These are phyloP conservation scores for Sporisorium exsertum DNA, from an alignment of 1,284 basidiomycete genomes.

Conservation along the genomic window DNA sequence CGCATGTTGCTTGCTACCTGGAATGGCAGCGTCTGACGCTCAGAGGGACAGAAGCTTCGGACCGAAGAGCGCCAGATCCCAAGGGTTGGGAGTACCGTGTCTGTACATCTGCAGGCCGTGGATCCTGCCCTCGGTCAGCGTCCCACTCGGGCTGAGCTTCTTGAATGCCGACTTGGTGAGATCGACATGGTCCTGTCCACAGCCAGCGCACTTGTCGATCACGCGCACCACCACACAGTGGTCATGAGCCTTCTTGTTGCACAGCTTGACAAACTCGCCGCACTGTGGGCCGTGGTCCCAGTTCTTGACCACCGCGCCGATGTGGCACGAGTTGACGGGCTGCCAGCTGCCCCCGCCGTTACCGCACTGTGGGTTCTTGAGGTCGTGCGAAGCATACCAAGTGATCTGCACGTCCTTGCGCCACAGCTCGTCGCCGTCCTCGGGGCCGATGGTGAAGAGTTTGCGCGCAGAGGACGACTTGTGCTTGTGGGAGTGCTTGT, in stretches of 20 bases:
- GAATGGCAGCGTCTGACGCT: background rate
- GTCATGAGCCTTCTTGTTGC: conserved; percentile 54
- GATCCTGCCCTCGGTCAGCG: conserved; percentile 58
- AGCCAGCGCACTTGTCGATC: conserved; percentile 66
- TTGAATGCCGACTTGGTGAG: conserved; percentile 65
- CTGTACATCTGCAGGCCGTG: conserved; percentile 58
- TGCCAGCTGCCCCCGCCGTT: conserved; percentile 58
- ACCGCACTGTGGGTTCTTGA: conserved; percentile 63
- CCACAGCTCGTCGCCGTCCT: conserved; percentile 34
- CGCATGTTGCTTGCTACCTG: background rate
- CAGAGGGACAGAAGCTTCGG: conserved; percentile 48
- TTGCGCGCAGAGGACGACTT: conserved; percentile 14
- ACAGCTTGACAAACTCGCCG: conserved; percentile 65
- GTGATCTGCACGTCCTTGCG: conserved; percentile 52
- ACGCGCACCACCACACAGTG: conserved; percentile 57
- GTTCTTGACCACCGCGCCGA: conserved; percentile 58
- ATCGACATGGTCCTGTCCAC: conserved; percentile 58
- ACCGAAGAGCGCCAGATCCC: conserved; percentile 61
- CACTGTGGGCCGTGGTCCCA: conserved; percentile 60
- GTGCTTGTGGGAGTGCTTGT: conserved; percentile 30
- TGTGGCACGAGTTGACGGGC: conserved; percentile 59
- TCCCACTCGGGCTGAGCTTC: conserved; percentile 53
- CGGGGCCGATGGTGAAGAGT: conserved; percentile 40
- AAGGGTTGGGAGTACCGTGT: conserved; percentile 48
- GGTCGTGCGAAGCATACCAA: conserved; percentile 64